Evolutionary conservation across 768 basidiomycete species (phyloP), one percentile per base, ranked within the genome.

Genomic region (Mrakia hoshinonis): DNA sequence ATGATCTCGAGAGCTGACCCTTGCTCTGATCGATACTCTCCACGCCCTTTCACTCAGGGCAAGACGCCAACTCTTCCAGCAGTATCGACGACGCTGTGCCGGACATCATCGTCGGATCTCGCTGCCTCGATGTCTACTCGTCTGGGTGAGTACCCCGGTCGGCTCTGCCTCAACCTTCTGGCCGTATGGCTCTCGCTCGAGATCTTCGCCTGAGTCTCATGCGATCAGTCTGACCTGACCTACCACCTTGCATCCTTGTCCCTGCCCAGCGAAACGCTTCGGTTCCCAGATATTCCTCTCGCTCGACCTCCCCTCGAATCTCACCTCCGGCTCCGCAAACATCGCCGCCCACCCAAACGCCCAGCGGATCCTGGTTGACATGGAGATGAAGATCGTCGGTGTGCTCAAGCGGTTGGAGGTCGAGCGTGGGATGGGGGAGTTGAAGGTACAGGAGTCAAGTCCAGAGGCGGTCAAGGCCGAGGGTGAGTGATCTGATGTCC

Each of bases 21-120:
- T 43, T 22, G 11, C 22, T 20, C 38, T 20, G n/a, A 11, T 20
- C 38, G n/a, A n/a, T n/a, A n/a, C 4, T 43, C n/a, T n/a, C 55
- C 11, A 58, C 29, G 24, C 10, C 26, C 24, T 31, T n/a, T 36
- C 7, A 51, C 22, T 9, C 20, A 61, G 64, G 48, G 4, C n/a
- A 60, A 43, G 13, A 58, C 24, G 10, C 39, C 29, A 26, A 13
- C 24, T 26, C 54, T 24, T 22, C 31, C 58, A 36, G 22, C 67
- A 11, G 67, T 68, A 13, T 52, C 52, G 31, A 68, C 67, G n/a
- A 68, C 67, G 18, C 67, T 68, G 0, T 58, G 29, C 36, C n/a
- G 67, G 2, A 46, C 67, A 9, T 39, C 52, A 11, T 47, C 67
- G 10, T 38, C 67, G 24, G 67, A 60, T 55, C 54, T 68, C 38